Evolutionary conservation across 176 grass and related monocot species (phyloP).

Genomic region (Microstegium vimineum): DNA sequence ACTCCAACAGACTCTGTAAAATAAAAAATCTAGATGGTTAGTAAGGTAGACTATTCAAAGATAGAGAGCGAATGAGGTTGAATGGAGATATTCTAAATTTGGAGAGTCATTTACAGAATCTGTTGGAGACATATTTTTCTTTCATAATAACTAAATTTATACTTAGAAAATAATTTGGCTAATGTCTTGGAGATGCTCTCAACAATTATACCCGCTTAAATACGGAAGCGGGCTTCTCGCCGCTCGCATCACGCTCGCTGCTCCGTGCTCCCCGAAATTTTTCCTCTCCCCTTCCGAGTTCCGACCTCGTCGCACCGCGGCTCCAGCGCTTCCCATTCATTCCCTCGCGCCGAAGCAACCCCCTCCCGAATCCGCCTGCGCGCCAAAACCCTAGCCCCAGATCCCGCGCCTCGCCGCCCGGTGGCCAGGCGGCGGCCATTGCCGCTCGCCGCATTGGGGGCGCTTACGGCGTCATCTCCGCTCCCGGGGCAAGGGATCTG

Average conservation of each 20-base stretch:
- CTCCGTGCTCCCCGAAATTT: background rate
- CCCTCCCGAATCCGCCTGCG: background rate
- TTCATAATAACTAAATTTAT: too few species aligned
- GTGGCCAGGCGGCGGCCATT: slow-evolving; percentile 23
- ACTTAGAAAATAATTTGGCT: too few species aligned
- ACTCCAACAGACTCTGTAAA: too few species aligned
- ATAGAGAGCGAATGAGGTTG: too few species aligned
- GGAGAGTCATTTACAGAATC: too few species aligned
- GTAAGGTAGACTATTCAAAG: too few species aligned
- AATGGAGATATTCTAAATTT: too few species aligned
- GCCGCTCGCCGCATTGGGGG: slow-evolving; percentile 22
- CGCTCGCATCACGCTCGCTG: background rate
- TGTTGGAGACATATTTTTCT: too few species aligned
- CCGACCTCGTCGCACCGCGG: slow-evolving; percentile 24
- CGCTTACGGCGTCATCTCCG: background rate
- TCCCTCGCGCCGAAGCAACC: slow-evolving; percentile 30
- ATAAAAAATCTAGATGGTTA: too few species aligned
- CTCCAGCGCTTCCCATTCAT: background rate
- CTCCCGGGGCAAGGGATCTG: slow-evolving; percentile 26
- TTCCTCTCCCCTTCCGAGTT: background rate
- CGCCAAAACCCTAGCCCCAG: slow-evolving; percentile 23
- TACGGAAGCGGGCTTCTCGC: slow-evolving; percentile 17
- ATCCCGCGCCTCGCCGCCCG: slow-evolving; percentile 17
- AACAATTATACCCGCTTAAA: slow-evolving; percentile 36
- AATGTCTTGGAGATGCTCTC: too few species aligned